These are phyloP conservation scores for Backusella morwellensis DNA, from an alignment of 192 early-diverging fungal species.

Conservation along the genomic window DNA sequence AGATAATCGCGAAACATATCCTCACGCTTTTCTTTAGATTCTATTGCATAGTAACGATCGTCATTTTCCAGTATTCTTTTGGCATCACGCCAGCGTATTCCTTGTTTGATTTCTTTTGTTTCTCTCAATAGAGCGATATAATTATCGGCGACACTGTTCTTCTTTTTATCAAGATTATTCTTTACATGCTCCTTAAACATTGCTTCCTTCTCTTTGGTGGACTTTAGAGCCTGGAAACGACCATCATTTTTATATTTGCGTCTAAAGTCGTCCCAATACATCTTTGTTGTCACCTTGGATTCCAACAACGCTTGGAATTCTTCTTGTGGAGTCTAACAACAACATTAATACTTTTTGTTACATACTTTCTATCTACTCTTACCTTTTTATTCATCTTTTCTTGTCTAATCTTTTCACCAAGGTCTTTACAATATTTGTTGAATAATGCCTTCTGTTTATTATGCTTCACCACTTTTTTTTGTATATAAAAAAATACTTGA, in stretches of 20 bases:
- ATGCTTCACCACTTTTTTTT: constrained; percentile 36
- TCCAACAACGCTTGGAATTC: constrained; percentile 58
- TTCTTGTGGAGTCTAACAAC: constrained; percentile 44
- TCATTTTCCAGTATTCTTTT: constrained; percentile 67
- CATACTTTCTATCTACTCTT: not conserved
- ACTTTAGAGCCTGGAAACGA: constrained; percentile 53
- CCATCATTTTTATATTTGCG: constrained; percentile 67
- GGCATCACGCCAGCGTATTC: constrained; percentile 66
- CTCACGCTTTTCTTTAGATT: constrained; percentile 62
- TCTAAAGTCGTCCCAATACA: constrained; percentile 72
- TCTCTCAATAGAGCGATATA: constrained; percentile 61
- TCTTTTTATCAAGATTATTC: constrained; percentile 34
- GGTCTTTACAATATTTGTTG: constrained; percentile 71
- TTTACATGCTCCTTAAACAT: constrained; percentile 66
- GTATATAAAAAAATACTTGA: not conserved
- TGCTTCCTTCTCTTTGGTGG: constrained; percentile 58
- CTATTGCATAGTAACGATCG: constrained; percentile 61
- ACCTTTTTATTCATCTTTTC: constrained; percentile 42
- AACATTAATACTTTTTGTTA: not conserved
- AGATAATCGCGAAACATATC: constrained; percentile 68
- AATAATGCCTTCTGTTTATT: constrained; percentile 65
- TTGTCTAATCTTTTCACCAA: constrained; percentile 53
- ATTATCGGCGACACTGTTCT: constrained; percentile 33
- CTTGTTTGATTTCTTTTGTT: constrained; percentile 50
- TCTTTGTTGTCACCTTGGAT: constrained; percentile 47